Evolutionary conservation across 2,329 filamentous ascomycete genomes (phyloP), one percentile per base, ranked within the genome.

Genomic region (Raffaelea ambrosiae): DNA sequence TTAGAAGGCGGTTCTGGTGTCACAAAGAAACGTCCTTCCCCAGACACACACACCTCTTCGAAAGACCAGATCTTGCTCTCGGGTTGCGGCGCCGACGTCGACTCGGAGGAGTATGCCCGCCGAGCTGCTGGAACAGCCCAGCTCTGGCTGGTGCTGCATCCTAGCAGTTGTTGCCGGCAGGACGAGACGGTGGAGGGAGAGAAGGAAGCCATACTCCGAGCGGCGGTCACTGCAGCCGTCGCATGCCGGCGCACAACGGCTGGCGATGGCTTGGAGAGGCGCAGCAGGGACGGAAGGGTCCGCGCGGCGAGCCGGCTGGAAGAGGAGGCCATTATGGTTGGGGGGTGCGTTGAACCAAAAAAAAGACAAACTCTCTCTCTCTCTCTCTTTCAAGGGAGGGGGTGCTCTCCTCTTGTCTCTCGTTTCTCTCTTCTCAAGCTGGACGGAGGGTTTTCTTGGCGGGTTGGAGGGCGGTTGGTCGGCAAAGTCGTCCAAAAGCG

Each of bases 31-130:
- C 18, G 18, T 33, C 26, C 16, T 2, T 5, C 18, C 14, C 41
- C 41, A 13, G 33, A 50, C 53, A 4, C 56, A 69, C 67, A 22
- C n/a, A n/a, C n/a, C n/a, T 66, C 70, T 48, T 70, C 65, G 57
- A 77, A 79, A 8, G 55, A 61, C 66, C 73, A 79, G 10, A 68
- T 58, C 56, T 67, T 74, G 56, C 57, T 67, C 52, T 57, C 56
- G 3, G 49, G 42, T 4, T 48, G 18, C 2, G 49, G 42, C 4
- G 49, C 16, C 2, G 47, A 21, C 23, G 50, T 44, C 48, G 58
- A 54, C 5, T 38, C 35, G 14, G 35, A 38, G 18, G 63, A 66
- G 52, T 63, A 67, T 33, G 56, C 54, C 10, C 60, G 49, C 38
- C 38, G 38, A 5, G 36, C 36, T 39, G 36, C 36, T 33, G 9